A percentile compares a stretch with the other conserved stretches of the same genome.
These are phyloP conservation scores for Fistulina hepatica DNA, from an alignment of 1,284 basidiomycete genomes.

Conservation along the genomic window DNA sequence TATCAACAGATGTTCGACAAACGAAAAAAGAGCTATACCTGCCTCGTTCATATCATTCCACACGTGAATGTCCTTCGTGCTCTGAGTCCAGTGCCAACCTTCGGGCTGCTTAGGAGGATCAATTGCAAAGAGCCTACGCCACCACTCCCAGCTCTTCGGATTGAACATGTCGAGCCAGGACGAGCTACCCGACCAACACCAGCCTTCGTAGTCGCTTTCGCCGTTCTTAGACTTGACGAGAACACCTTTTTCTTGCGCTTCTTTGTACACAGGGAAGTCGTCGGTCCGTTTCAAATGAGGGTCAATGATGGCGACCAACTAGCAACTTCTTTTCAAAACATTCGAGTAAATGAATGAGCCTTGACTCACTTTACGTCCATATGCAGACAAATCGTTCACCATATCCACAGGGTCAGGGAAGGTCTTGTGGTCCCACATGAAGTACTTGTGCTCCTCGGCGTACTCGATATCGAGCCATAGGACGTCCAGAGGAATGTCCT, in stretches of 20 bases:
- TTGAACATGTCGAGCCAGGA: slow-evolving; percentile 99
- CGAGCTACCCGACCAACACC: slow-evolving; percentile 96
- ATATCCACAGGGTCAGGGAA: slow-evolving; percentile 95
- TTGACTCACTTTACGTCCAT: slow-evolving; percentile 68
- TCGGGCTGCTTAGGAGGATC: slow-evolving; percentile 37
- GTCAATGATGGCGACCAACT: slow-evolving; percentile 98
- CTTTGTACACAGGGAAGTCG: slow-evolving; percentile 78
- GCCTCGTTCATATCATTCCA: slow-evolving; percentile 99
- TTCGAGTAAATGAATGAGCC: neutral
- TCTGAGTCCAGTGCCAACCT: slow-evolving; percentile 63
- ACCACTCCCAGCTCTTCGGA: slow-evolving; percentile 84
- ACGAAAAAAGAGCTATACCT: neutral
- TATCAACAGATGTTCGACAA: slow-evolving; percentile 6
- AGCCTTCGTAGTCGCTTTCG: slow-evolving; percentile 85
- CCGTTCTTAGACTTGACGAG: slow-evolving; percentile 77
- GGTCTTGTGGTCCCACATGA: slow-evolving; percentile 88
- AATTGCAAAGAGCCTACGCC: slow-evolving; percentile 62
- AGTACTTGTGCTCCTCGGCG: slow-evolving; percentile 90
- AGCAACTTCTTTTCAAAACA: slow-evolving; percentile 2
- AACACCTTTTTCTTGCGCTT: slow-evolving; percentile 71
- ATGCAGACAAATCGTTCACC: slow-evolving; percentile 79
- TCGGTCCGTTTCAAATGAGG: slow-evolving; percentile 86
- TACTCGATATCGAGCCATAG: slow-evolving; percentile 99
- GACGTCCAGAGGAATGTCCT: slow-evolving; percentile 92
- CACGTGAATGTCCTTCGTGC: slow-evolving; percentile 75